Evolutionary conservation across 345 rosid genomes (phyloP).

Genomic region (Brassica cretica): DNA sequence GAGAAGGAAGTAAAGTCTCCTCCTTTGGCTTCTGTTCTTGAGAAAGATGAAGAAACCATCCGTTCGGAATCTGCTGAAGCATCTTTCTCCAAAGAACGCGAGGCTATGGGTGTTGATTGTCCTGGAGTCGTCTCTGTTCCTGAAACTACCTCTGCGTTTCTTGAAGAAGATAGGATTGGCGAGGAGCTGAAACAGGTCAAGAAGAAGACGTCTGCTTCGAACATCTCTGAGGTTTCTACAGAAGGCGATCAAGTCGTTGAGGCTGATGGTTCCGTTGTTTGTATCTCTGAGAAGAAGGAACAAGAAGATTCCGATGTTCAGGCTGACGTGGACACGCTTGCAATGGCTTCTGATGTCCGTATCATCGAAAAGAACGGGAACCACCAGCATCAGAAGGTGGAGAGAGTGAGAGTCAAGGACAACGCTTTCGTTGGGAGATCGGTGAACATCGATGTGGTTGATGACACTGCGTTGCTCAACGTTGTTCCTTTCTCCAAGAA

Average conservation of each 20-base stretch:
- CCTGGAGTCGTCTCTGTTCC: constrained; percentile 18
- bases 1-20: constrained; percentile 37
- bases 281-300: constrained; percentile 28
- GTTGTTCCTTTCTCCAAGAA: constrained; percentile 40
- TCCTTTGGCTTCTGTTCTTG: constrained; percentile 24
- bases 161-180: constrained; percentile 11
- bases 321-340: too few relatives aligned
- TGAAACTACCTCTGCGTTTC: constrained; percentile 39
- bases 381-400: constrained; percentile 16
- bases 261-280: constrained; percentile 22
- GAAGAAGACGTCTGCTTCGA: constrained; percentile 3
- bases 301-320: constrained; percentile 33
- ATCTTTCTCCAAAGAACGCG: constrained; percentile 29
- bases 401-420: constrained; percentile 31
- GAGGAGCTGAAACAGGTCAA: constrained; percentile 18
- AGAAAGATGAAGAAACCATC: constrained; percentile 32
- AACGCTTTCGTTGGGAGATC: constrained; percentile 45
- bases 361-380: constrained; percentile 19
- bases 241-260: background rate
- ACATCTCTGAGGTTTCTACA: constrained; percentile 11
- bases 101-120: constrained; percentile 10
- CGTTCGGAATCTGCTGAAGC: constrained; percentile 23
- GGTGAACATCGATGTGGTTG: constrained; percentile 59
- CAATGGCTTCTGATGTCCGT: background rate
- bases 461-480: constrained; percentile 72